phyloP scores from a whole-genome alignment of 805 yeast species.

The Starmerella kuoi region DNA sequence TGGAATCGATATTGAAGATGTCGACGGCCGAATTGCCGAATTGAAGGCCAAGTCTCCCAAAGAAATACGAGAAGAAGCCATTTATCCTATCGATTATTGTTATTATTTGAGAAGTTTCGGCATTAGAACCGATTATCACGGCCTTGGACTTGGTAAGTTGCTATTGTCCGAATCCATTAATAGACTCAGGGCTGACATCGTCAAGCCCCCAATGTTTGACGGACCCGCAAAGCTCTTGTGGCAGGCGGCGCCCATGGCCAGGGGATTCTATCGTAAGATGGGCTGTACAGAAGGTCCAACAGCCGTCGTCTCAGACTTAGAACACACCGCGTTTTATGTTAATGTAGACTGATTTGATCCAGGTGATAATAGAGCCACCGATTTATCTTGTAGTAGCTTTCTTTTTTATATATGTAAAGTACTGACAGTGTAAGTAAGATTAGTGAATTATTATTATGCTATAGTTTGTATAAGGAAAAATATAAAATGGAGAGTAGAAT shows the following conservation, averaged over 20 bases:
- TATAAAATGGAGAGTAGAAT: no score
- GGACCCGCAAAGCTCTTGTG: constrained; percentile 13
- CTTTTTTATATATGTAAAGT: no score
- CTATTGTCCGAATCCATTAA: constrained; percentile 2
- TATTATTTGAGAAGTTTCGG: constrained; percentile 9
- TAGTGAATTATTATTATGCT: no score
- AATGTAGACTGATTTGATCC: constrained; percentile 1
- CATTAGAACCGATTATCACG: constrained; percentile 10
- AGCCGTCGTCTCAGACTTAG: background rate
- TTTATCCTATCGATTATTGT: constrained; percentile 6
- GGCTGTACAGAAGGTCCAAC: constrained; percentile 1
- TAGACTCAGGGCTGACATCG: background rate
- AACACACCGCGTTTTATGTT: constrained; percentile 2
- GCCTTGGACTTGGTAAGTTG: constrained; percentile 6
- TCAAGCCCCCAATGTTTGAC: constrained; percentile 8
- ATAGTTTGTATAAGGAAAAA: no score
- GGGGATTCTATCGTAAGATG: constrained; percentile 7
- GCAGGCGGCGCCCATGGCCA: constrained; percentile 12
- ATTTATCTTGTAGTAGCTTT: no score
- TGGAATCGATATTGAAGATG: background rate
- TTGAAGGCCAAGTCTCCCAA: background rate
- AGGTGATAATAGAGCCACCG: background rate
- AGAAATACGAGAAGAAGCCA: background rate
- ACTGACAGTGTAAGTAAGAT: no score
- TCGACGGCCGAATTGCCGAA: background rate